Evolutionary conservation across 345 rosid species (phyloP).

Genomic region (Rhizophora mangle): DNA sequence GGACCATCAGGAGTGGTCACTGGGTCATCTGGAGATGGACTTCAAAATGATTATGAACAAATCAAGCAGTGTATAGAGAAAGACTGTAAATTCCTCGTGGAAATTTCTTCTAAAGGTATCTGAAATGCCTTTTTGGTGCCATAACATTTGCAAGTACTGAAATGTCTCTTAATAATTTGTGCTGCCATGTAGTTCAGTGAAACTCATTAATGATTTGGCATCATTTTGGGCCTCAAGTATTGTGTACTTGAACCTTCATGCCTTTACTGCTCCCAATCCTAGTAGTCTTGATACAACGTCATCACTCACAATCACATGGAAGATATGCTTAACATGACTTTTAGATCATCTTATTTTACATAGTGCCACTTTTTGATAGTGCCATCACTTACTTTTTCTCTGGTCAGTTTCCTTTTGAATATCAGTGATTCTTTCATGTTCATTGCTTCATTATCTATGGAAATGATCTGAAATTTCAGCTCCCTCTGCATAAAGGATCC

Average conservation of each 20-base stretch:
- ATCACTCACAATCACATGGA: background rate
- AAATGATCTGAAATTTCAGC: background rate
- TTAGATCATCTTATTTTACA: background rate
- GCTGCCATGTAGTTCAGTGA: background rate
- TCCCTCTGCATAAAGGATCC: constrained; percentile 4
- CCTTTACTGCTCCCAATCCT: too few relatives aligned
- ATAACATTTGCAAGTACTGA: background rate
- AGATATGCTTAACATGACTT: background rate
- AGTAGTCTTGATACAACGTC: background rate
- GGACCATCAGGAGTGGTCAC: constrained; percentile 43
- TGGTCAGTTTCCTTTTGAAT: background rate
- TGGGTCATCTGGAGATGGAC: constrained; percentile 63
- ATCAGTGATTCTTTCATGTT: background rate
- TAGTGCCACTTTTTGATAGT: background rate
- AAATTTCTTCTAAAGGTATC: constrained; percentile 80
- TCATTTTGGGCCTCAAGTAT: background rate
- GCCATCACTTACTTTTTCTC: background rate
- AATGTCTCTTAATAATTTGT: background rate
- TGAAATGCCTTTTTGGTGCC: background rate
- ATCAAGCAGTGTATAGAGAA: constrained; percentile 59
- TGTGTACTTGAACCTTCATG: background rate
- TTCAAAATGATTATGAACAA: constrained; percentile 71
- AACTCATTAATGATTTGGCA: background rate
- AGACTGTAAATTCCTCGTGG: constrained; percentile 81
- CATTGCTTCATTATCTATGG: background rate